Evolutionary conservation across 2,329 filamentous ascomycete genomes (phyloP), one percentile per base, ranked within the genome.

Genomic region (Curvularia sp.): DNA sequence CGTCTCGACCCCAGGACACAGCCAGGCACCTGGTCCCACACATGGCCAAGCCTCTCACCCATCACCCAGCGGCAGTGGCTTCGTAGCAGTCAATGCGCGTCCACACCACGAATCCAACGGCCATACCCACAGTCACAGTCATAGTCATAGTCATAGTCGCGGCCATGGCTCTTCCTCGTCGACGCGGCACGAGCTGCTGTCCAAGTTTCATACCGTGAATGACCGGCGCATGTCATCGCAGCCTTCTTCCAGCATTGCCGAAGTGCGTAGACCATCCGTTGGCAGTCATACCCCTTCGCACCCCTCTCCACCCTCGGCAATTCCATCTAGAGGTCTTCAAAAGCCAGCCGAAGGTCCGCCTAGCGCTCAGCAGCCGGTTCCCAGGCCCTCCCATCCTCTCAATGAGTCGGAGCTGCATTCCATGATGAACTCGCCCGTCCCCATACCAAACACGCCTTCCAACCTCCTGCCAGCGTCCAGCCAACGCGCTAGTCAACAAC

Each of bases 181-280:
- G 4, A 85, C 85, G 3, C 82, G 85, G 22, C 80, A 82, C n/a
- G 86, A 88, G 55, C 75, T 88, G 50, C 80, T 88, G 71, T 84
- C 84, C 65, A 87, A 87, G 63, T 88, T 89, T 63, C 84, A 86
- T 64, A 86, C 85, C 0, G 80, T 85, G 9, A 83, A 81, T 49
- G 85, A 88, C 53, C 83, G 82, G 4, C 72, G 74, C 41, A 55
- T 70, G 4, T 67, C 68, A 60, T 67, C 73, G 3, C 72, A 73
- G 38, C 65, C 69, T 13, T 53, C 66, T 15, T 74, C 68, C 35
- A 67, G 66, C 24, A 33, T 58, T 3, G n/a, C 57, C 5, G 69
- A 75, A 33, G 63, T 58, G 15, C 62, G 71, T 41, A 70, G 72
- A 12, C 68, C 69, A n/a, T 76, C 75, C 0, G 63, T 72, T 4